These are phyloP conservation scores for Rubia yunnanensis DNA, from an alignment of 257 asterid genomes.

Conservation along the genomic window DNA sequence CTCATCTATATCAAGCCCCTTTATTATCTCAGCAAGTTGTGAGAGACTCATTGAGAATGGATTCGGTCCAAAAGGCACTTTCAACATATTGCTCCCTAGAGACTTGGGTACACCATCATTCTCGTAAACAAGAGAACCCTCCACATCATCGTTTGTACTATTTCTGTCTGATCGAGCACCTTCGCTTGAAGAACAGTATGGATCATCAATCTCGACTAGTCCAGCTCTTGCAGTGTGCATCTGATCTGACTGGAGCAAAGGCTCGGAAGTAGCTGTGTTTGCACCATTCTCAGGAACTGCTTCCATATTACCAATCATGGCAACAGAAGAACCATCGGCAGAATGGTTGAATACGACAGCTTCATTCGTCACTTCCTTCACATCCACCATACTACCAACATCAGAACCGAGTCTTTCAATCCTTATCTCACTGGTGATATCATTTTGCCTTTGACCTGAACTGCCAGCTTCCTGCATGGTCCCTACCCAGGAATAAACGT, in stretches of 20 bases:
- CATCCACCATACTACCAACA: conserved; percentile 19
- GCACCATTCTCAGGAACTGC: conserved; percentile 24
- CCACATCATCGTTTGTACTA: conserved; percentile 18
- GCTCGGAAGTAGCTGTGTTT: conserved; percentile 18
- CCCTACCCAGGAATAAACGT: conserved; percentile 59
- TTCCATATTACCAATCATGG: conserved; percentile 21
- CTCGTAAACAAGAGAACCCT: conserved; percentile 21
- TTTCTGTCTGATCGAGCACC: conserved; percentile 24
- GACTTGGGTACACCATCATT: conserved; percentile 23
- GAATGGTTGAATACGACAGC: conserved; percentile 22
- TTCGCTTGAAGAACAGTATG: conserved; percentile 25
- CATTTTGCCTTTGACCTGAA: conserved; percentile 42
- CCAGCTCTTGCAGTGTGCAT: conserved; percentile 21
- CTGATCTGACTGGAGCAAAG: conserved; percentile 26
- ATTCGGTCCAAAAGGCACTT: conserved; percentile 48
- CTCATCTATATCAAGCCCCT: conserved; percentile 57
- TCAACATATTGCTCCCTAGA: conserved; percentile 35
- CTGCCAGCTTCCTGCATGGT: conserved; percentile 63
- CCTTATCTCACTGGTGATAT: conserved; percentile 24
- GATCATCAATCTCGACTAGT: conserved; percentile 25
- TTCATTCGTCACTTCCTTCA: conserved; percentile 25
- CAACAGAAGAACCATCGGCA: conserved; percentile 26
- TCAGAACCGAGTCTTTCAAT: conserved; percentile 30
- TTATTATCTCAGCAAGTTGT: conserved; percentile 61
- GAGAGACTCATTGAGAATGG: conserved; percentile 56